Conservation (phyloP, 768 basidiomycete genomes). For the Leucocoprinus leucothites region DNA sequence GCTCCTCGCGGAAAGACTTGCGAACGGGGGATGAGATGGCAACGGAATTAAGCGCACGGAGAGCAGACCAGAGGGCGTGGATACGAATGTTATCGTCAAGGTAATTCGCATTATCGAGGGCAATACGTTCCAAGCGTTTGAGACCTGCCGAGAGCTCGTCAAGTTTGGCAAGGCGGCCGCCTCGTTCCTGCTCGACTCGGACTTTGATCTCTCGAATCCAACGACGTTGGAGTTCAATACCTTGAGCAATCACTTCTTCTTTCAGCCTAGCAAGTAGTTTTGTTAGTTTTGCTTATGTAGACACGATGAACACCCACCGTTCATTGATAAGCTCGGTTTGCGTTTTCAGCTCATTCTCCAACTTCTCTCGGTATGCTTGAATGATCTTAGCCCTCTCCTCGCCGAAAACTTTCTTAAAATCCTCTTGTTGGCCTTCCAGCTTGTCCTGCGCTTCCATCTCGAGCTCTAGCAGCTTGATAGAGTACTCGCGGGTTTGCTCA, state of each 20-base stretch:
- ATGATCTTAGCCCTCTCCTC: constrained; percentile 72
- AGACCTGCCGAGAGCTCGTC: constrained; percentile 88
- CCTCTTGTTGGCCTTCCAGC: constrained; percentile 82
- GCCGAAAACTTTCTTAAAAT: constrained; percentile 78
- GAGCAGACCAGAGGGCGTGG: constrained; percentile 89
- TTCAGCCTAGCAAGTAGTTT: constrained; percentile 55
- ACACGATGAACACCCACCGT: constrained; percentile 59
- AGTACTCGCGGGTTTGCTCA: constrained; percentile 84
- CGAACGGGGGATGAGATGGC: constrained; percentile 65
- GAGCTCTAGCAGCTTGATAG: constrained; percentile 71
- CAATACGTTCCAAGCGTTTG: constrained; percentile 87
- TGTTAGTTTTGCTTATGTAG: background rate
- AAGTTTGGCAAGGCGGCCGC: constrained; percentile 90
- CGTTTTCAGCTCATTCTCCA: constrained; percentile 78
- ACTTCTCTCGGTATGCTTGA: constrained; percentile 78
- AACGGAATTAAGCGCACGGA: constrained; percentile 72
- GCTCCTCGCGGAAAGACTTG: constrained; percentile 86
- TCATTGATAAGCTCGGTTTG: constrained; percentile 95
- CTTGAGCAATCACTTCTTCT: constrained; percentile 94
- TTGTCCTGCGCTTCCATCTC: constrained; percentile 86
- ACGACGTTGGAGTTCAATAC: constrained; percentile 93
- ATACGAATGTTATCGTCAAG: constrained; percentile 93
- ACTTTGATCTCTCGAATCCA: constrained; percentile 98
- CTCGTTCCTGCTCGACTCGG: constrained; percentile 94
- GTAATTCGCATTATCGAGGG: constrained; percentile 85